Evolutionary conservation across 1,139 yeast species (phyloP).

Genomic region (Scheffersomyces cryptocercus): DNA sequence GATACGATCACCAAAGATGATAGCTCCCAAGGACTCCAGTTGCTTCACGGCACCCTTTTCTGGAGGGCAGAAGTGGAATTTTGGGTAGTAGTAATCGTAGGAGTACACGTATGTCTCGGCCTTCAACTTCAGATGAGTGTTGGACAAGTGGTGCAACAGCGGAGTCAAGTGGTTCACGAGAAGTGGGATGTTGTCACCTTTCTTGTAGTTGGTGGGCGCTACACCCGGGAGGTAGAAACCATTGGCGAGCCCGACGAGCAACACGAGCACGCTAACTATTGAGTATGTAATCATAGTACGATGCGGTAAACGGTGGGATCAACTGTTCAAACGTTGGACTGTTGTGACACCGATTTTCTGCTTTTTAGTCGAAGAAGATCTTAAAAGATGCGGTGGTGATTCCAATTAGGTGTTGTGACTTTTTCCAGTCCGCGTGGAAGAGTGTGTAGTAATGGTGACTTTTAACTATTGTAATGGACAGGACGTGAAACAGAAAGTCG

Average conservation of each 20-base stretch:
- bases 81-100: constrained; percentile 82
- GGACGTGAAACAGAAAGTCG: no score
- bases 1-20: constrained; percentile 92
- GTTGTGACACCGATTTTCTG: no score
- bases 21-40: constrained; percentile 88
- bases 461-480: no score
- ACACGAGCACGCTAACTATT: constrained; percentile 10
- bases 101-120: constrained; percentile 65
- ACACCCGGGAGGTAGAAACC: constrained; percentile 94
- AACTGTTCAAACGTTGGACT: no score
- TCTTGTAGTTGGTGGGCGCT: constrained; percentile 84
- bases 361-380: no score
- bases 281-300: no score
- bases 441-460: no score
- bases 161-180: constrained; percentile 91
- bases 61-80: constrained; percentile 84
- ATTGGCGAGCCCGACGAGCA: constrained; percentile 22
- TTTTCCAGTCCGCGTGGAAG: no score
- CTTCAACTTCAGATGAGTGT: constrained; percentile 22
- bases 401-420: no score
- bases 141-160: constrained; percentile 51
- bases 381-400: no score
- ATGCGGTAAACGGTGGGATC: no score
- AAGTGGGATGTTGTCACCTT: constrained; percentile 72
- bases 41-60: constrained; percentile 68